These are phyloP conservation scores for Inga laurina DNA, from an alignment of 306 rosid genomes.

Conservation along the genomic window DNA sequence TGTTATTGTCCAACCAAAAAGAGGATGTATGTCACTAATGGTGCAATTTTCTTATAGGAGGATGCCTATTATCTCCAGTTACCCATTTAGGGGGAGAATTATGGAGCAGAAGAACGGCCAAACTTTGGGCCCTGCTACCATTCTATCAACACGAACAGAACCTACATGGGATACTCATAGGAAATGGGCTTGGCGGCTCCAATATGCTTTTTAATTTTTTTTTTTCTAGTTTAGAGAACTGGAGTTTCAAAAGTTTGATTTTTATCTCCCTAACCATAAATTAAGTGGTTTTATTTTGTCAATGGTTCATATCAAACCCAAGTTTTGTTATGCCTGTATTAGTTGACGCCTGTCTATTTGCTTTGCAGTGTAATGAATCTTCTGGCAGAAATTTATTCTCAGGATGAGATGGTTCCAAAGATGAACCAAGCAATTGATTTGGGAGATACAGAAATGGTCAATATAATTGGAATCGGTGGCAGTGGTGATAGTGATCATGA, in stretches of 20 bases:
- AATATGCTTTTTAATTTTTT: not conserved
- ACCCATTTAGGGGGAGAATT: no score
- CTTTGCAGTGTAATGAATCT: conserved; percentile 97
- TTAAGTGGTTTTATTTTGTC: not conserved
- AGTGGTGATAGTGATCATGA: conserved; percentile 46
- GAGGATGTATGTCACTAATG: no score
- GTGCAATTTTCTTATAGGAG: no score
- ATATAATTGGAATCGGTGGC: conserved; percentile 55
- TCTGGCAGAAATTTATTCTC: conserved; percentile 96
- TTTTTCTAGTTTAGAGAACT: not conserved
- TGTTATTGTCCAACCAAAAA: no score
- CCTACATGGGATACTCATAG: no score
- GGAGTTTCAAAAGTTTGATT: conserved; percentile 6
- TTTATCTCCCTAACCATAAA: not conserved
- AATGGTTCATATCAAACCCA: not conserved
- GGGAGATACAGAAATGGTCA: conserved; percentile 49
- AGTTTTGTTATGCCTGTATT: conserved; percentile 2
- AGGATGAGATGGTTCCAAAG: conserved; percentile 83
- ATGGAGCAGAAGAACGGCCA: no score
- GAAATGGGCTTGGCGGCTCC: not conserved
- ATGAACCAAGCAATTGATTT: conserved; percentile 60
- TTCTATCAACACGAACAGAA: no score
- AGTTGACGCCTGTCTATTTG: conserved; percentile 25
- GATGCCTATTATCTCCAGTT: not conserved
- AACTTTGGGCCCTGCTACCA: no score